Evolutionary conservation across 2,329 filamentous ascomycete genomes (phyloP), one percentile per base, ranked within the genome.

Genomic region (Whalleya microplaca): DNA sequence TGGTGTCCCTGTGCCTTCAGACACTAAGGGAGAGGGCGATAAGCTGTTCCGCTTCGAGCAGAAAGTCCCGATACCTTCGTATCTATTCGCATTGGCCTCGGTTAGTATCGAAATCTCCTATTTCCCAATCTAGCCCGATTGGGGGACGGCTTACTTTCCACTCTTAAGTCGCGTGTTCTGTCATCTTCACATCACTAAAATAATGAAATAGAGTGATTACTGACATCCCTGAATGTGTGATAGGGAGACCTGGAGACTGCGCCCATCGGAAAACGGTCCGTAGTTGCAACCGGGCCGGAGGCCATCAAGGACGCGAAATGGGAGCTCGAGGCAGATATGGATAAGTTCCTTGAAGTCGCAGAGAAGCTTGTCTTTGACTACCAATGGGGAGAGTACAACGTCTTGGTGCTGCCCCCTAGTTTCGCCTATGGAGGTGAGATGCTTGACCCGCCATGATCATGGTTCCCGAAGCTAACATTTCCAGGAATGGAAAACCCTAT

Each of bases 371-470:
- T 96, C 45, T 96, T 92, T 66, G 90, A 91, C 0, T 98, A 99
- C 73, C 85, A 86, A 56, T 99, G 95, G 95, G 93, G 91, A 16
- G 88, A 93, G 65, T 98, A 98, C 80, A 98, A 98, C 65, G 91
- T 96, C 9, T 79, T 98, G 20, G 89, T 97, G 3, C 79, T 98
- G 29, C 94, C 94, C 3, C 90, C 92, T 0, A 94, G 90, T 65
- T 98, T 96, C 72, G 92, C 92, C 0, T 96, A 95, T 67, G 92
- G 91, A 68, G 90, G 89, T 75, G 76, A 76, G 83, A 73, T 58
- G 51, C 40, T 53, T n/a, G 18, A 19, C 20, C 21, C 32, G 40
- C 32, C 37, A 29, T 43, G 42, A 44, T 41, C 23, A 21, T 48
- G 10, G 37, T 46, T 21, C n/a, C 47, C 42, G 43, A 19, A 21